Evolutionary conservation across 2,329 filamentous ascomycete genomes (phyloP), one percentile per base, ranked within the genome.

Genomic region (Exophiala oligosperma): DNA sequence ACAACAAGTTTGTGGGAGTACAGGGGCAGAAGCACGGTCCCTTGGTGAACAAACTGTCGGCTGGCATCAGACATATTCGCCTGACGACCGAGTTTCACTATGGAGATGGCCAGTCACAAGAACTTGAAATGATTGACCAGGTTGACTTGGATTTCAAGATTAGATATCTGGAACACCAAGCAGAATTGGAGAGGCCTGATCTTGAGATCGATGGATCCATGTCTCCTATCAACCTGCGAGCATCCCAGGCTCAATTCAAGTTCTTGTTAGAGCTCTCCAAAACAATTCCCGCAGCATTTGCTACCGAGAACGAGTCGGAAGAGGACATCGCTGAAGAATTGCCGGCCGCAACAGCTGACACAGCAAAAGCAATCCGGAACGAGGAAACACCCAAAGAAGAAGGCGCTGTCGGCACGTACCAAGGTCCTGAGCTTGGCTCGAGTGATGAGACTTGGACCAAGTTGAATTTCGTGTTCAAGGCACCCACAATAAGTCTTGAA

Each of bases 71-170:
- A 54, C 96, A 99, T 61, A 91, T 97, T 60, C 87, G 90, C 35
- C 78, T 99, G 28, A 97, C 91, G 0, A 97, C 93, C 0, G 87
- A 91, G 54, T 91, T 97, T 69, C 84, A 96, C 70, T 97, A 95
- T 67, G 74, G 84, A 0, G 81, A 86, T 2, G 84, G 86, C 35
- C 76, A 83, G 56, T 84, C 85, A 0, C 94, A 99, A 72, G 92
- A 96, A 71, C 79, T 99, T 6, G 91, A 99, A 71, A 89, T 99
- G 78, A 96, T 99, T 66, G 92, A 99, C 69, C 92, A 97, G 67
- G 92, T 99, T 11, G 94, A 99, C 71, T 79, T 99, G 24, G 90
- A 90, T 49, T 97, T 99, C 76, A 90, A 90, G 60, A 87, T 99
- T 64, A 95, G 89, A 2, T 93, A 97, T 73, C 85, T 92, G 0